Evolutionary conservation across 73 alveolate genomes (phyloP).

Genomic region (Paramecium primaurelia): DNA sequence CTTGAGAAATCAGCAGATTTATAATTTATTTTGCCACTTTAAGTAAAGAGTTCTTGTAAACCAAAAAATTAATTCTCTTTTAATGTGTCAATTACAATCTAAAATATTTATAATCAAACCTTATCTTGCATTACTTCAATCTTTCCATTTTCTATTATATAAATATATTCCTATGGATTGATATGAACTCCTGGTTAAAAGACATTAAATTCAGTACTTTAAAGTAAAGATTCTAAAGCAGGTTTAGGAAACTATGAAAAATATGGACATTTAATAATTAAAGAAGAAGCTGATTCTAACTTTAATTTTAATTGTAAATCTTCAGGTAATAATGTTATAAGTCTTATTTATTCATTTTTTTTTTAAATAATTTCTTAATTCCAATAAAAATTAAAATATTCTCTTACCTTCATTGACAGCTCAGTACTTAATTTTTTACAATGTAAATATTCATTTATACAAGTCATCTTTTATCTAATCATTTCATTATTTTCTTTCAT

Average conservation of each 20-base stretch:
- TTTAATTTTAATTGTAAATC: not conserved
- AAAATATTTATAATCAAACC: not conserved
- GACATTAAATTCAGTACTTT: not conserved
- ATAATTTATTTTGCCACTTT: not conserved
- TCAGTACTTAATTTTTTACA: slow-evolving; percentile 32
- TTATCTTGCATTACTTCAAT: slow-evolving; percentile 3
- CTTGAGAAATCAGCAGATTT: not conserved
- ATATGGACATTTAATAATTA: slow-evolving; percentile 10
- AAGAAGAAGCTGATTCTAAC: not conserved
- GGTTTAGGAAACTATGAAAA: slow-evolving; percentile 12
- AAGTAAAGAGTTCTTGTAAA: not conserved
- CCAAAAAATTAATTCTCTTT: not conserved
- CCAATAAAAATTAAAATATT: slow-evolving; percentile 52
- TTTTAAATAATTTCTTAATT: slow-evolving; percentile 19
- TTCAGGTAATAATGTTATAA: slow-evolving; percentile 23
- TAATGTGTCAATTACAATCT: not conserved
- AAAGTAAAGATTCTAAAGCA: not conserved
- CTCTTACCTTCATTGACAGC: slow-evolving; percentile 29
- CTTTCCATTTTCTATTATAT: not conserved
- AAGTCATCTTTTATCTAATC: slow-evolving; percentile 36
- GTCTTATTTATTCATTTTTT: not conserved
- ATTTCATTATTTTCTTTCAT: slow-evolving; percentile 41
- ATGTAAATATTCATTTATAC: slow-evolving; percentile 44
- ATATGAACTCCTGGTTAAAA: slow-evolving; percentile 7
- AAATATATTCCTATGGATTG: not conserved